Evolutionary conservation across 768 basidiomycete species (phyloP), one percentile per base, ranked within the genome.

Genomic region (Lentinula boryana): DNA sequence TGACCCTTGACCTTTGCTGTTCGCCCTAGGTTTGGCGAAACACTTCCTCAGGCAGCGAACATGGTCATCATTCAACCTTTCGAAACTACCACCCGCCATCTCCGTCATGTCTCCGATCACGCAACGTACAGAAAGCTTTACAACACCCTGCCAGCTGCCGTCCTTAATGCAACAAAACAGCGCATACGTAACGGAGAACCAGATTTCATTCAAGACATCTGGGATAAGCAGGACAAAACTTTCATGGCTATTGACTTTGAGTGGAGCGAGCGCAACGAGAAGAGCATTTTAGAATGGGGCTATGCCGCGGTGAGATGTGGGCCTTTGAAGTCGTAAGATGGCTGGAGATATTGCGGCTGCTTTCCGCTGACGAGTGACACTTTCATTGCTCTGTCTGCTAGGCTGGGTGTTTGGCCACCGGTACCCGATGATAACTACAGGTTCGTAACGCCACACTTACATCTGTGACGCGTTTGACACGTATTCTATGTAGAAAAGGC

Each of bases 261-360:
- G 68, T 86, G 83, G 78, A 85, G 81, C 38, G 91, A 93, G 67
- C 80, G 86, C 58, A 89, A 89, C 65, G 77, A 83, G 57, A 82
- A 83, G 57, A 81, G 82, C 50, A 83, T 84, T 63, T 68, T 91
- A 51, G 91, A 92, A 71, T 93, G 87, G 84, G 91, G 91, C 1
- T 93, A 93, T 73, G 87, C 91, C 32, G 88, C 88, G 10, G 80
- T 91, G 49, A 77, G 90, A 31, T 91, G 88, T 66, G 84, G 82
- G 0, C 84, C 87, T 74, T 72, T 93, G 41, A 81, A 87, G 60
- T 78, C 81, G 88, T 91, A 68, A 70, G 88, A 79, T 16, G 12
- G 49, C 35, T 35, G 15, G 8, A n/a, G 16, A 4, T n/a, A 18
- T 38, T 13, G 13, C n/a, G 21, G 46, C 46, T 48, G 21, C 46